Evolutionary conservation across 1,284 basidiomycete species (phyloP), one percentile per base, ranked within the genome.

Genomic region (Trichosporon sp.): DNA sequence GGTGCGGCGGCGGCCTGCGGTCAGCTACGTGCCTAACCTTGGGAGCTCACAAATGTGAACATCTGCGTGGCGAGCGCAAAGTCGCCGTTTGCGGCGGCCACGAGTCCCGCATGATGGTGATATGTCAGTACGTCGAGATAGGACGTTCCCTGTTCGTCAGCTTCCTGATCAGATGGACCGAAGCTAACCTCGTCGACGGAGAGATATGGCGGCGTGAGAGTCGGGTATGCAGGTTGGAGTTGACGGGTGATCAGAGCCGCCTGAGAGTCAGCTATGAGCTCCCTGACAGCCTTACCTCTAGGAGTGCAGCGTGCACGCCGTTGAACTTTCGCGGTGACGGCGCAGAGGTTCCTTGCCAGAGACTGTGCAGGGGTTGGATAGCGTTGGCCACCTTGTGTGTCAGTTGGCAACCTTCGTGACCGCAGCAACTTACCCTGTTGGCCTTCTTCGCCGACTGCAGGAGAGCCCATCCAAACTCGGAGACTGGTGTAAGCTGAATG

Each of bases 61-160:
- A 71, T 57, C 36, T 72, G 71, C n/a, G 61, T 62, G 1, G 78
- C 78, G 19, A 60, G 63, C 7, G 36, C 65, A 44, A 61, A 76
- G 4, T 73, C 63, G 4, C 65, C 64, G 14, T 64, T 11, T 14
- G 69, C 73, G 3, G 73, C 72, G 23, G 62, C 64, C 29, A 77
- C 69, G 10, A 74, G 66, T 4, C 78, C 78, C 0, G 72, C 75
- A 33, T 79, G 78, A 65, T 78, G 75, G 62, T 75, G 72, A 67
- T 69, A 79, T 2, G 77, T 73, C 19, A 79, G 59, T 14, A 78
- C 65, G 56, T 79, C 76, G 23, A 75, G 67, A 58, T 78, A 74
- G 61, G 65, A 14, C 63, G 69, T 57, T 31, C 59, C 68, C 58
- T 60, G 61, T 7, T 31, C 40, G 40, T 44, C 7, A 44, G 56